These are phyloP conservation scores for Nosema muscidifuracis DNA, from an alignment of 371 early-diverging fungal species.

Conservation along the genomic window DNA sequence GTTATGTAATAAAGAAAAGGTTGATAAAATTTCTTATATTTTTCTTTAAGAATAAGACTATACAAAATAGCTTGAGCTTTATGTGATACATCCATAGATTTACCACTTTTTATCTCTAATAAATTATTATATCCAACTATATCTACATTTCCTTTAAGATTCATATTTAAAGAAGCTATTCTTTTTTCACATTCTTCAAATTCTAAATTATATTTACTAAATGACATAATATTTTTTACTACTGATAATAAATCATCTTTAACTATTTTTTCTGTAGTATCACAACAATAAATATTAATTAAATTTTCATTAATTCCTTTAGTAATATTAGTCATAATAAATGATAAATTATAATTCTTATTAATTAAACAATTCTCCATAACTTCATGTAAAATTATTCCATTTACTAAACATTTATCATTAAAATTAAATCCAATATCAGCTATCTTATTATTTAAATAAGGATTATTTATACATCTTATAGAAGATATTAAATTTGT, in stretches of 20 bases:
- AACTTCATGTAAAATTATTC: slow-evolving; percentile 36
- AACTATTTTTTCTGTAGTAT: slow-evolving; percentile 9
- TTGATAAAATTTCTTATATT: slow-evolving; percentile 3
- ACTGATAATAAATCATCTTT: slow-evolving; percentile 24
- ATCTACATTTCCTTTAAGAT: slow-evolving; percentile 53
- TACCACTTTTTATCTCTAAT: slow-evolving; percentile 51
- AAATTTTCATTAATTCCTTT: slow-evolving; percentile 14
- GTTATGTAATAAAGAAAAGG: slow-evolving; percentile 44
- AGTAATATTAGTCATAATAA: slow-evolving; percentile 19
- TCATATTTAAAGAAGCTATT: slow-evolving; percentile 28
- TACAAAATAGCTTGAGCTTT: slow-evolving; percentile 54
- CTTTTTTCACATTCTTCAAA: slow-evolving; percentile 37
- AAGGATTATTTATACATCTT: slow-evolving; percentile 41
- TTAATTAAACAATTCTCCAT: slow-evolving; percentile 22
- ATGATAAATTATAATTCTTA: slow-evolving; percentile 22
- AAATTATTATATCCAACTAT: slow-evolving; percentile 18
- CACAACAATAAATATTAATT: slow-evolving; percentile 4
- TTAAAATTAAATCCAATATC: slow-evolving; percentile 31
- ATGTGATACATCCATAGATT: slow-evolving; percentile 23
- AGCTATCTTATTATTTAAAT: slow-evolving; percentile 24
- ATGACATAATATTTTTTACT: slow-evolving; percentile 25
- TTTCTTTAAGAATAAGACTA: slow-evolving; percentile 38
- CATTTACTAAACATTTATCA: slow-evolving; percentile 35
- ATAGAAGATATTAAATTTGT: slow-evolving; percentile 26
- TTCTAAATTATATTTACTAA: slow-evolving; percentile 10